Evolutionary conservation across 2,329 filamentous ascomycete species (phyloP), one percentile per base, ranked within the genome.

Genomic region (Didymella sp.): DNA sequence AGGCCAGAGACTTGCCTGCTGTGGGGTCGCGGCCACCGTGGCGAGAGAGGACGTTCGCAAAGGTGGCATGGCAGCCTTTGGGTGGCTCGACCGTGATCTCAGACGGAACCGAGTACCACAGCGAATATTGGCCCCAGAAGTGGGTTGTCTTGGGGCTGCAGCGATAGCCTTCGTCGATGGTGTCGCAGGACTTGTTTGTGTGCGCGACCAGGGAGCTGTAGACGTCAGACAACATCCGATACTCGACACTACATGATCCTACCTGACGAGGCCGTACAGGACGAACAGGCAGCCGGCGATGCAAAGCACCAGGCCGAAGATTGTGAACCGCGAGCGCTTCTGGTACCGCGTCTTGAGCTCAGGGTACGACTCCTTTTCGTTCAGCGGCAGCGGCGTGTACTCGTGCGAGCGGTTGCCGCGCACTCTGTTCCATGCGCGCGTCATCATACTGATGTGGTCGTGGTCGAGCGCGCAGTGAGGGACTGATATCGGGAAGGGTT

Each of bases 1-100:
- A 96, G 6, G 75, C 71, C 11, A 74, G 71, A 0, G 87, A 85
- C 79, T 93, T 96, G 62, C 80, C 79, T 11, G 78, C 69, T 0
- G 92, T 96, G 1, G 93, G 93, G 71, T 91, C 89, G 49, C 93
- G 85, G 33, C 91, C 90, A 44, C 92, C 93, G 73, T 97, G 93
- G 2, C 93, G 87, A 21, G 91, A 92, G 44, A 97, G 83, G 22
- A 93, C 80, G 69, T 93, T 89, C 1, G 84, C 93, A 75, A 96
- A 94, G 2, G 88, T 94, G 65, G 94, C 78, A 12, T 84, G 79
- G 77, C 93, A 97, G n/a, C 80, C 81, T 0, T 79, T 64, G 0
- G 92, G 92, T 0, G 89, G 78, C 7, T 80, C 79, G 6, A 81
- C 66, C 15, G 85, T 79, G 47, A 91, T 85, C 2, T 85, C 80